Base-by-base conservation (phyloP, 768 basidiomycete genomes). In the Boletellus ananas region DNA sequence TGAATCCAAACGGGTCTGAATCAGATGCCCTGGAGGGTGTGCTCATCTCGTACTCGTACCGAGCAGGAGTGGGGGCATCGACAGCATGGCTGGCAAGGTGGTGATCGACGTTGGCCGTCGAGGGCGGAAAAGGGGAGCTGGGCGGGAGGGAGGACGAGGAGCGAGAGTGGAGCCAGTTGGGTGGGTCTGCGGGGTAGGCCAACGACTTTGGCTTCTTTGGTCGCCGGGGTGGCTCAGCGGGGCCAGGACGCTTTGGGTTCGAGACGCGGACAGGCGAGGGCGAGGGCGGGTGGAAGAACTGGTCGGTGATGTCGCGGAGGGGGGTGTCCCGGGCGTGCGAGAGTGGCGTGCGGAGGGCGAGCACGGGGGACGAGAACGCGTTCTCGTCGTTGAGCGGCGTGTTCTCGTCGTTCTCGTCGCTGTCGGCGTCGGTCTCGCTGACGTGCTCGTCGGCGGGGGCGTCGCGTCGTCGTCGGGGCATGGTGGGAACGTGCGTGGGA, bases 1-100 rank as follows among this genome's bases (percentile, higher is more conserved):
- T 68, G 53, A 83, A 81, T 0, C 80, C 81, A 51, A 83, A 83
- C 0, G 79, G 80, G 52, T 83, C 80, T 0, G 78, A 78, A 34
- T 63, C 66, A 18, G 63, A 65, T 7, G 58, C 43, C 4, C 40
- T 63, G 37, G 58, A 54, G 5, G 67, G 65, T 1, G 60, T 55
- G 17, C 46, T 54, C 6, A 64, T 50, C 10, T 47, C 17, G 20
- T 68, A 64, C 31, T 63, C 55, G 23, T 57, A 50, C 6, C 52
- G 58, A 13, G 45, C 45, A 5, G 53, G 47, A 31, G 49, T 44
- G 12, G 17, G 16, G 33, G 47, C 45, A 43, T 34, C 51, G 21
- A 17, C 45, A 27, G 40, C 36, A 13, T 10, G 42, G 27, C 52
- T 43, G 11, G 49, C 44, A 3, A 45, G n/a, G 39, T 47, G 56